phyloP scores from a whole-genome alignment of 1,284 basidiomycete genomes.

The Rhodotorula sp. region DNA sequence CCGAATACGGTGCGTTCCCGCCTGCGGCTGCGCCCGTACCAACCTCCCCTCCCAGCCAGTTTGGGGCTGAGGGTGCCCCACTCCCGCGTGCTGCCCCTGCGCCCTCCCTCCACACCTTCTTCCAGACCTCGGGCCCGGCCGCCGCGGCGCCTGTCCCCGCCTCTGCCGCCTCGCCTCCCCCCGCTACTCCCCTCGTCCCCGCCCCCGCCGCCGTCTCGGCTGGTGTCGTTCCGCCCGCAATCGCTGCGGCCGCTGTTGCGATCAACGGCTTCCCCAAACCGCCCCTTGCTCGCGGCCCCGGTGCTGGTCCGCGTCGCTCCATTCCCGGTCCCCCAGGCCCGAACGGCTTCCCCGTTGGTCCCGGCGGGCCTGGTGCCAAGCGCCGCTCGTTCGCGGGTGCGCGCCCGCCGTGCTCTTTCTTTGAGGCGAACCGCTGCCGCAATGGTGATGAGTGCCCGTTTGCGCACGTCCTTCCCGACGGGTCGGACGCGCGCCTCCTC shows the following conservation, averaged over 20 bases:
- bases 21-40: neutral
- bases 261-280: conserved; percentile 1
- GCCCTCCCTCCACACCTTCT: conserved; percentile 37
- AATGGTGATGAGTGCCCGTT: conserved; percentile 43
- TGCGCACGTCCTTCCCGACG: conserved; percentile 40
- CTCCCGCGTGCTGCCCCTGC: conserved; percentile 5
- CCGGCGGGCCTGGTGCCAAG: neutral
- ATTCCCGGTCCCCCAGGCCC: conserved; percentile 2
- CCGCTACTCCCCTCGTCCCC: neutral
- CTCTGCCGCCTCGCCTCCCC: conserved; percentile 1
- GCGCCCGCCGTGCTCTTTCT: conserved; percentile 44
- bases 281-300: neutral
- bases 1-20: neutral
- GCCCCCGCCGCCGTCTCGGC: neutral
- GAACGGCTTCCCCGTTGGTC: conserved; percentile 1
- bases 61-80: neutral
- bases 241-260: neutral
- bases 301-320: conserved; percentile 8
- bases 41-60: neutral
- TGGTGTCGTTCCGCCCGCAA: neutral
- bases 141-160: conserved; percentile 8
- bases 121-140: conserved; percentile 30
- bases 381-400: conserved; percentile 21
- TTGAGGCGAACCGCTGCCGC: conserved; percentile 43
- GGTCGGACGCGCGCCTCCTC: conserved; percentile 38